Conservation (phyloP, 148 eudicot genomes). For the Fagopyrum esculentum region DNA sequence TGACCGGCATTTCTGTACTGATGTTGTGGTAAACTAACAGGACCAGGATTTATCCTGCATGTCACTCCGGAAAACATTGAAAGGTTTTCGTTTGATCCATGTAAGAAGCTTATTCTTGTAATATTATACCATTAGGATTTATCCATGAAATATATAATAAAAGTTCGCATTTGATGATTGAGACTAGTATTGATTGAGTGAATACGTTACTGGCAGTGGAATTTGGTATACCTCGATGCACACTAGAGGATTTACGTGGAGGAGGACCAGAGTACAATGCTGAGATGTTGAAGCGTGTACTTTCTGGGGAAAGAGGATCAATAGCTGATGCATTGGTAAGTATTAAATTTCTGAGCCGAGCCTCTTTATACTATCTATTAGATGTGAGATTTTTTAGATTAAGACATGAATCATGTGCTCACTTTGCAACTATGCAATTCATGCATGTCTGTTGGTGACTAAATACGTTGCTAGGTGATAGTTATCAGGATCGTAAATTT, state of each 20-base stretch:
- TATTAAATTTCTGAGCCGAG: not conserved
- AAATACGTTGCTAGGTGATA: no score
- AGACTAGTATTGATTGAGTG: not conserved
- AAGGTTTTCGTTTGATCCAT: slow-evolving; percentile 81
- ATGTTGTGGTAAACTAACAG: slow-evolving; percentile 28
- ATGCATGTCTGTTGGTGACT: no score
- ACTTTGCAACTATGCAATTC: no score
- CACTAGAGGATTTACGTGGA: slow-evolving; percentile 65
- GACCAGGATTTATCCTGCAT: slow-evolving; percentile 82
- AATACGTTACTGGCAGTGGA: slow-evolving; percentile 53
- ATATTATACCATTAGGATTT: not conserved
- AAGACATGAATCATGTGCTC: no score
- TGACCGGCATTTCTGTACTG: not conserved
- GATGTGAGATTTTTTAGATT: no score
- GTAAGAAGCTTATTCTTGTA: slow-evolving; percentile 34
- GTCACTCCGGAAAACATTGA: slow-evolving; percentile 72
- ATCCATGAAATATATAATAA: not conserved
- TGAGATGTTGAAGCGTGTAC: slow-evolving; percentile 64
- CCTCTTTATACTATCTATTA: no score
- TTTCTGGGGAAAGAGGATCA: slow-evolving; percentile 74
- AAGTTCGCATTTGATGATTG: not conserved
- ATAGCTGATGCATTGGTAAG: slow-evolving; percentile 94
- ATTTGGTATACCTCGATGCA: slow-evolving; percentile 89
- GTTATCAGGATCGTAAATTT: no score
- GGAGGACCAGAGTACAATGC: slow-evolving; percentile 94